These are phyloP conservation scores for Microdochium bolleyi DNA, from an alignment of 2,329 filamentous ascomycete genomes.

Conservation along the genomic window DNA sequence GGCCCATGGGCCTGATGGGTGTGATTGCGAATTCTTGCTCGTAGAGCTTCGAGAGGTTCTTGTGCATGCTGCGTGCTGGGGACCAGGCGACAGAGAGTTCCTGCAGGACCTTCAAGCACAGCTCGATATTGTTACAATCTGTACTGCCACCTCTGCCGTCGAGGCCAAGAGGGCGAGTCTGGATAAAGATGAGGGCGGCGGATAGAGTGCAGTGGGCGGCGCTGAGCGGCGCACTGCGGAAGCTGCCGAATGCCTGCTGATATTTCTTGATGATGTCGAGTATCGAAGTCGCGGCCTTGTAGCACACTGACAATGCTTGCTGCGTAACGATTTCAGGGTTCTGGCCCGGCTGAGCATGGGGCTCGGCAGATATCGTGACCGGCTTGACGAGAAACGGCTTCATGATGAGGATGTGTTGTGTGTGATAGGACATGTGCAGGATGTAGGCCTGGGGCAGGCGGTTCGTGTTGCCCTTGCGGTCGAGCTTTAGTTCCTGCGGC, in stretches of 20 bases:
- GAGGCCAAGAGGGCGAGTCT: not conserved
- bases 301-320: conserved; percentile 5
- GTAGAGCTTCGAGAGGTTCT: not conserved
- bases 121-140: not conserved
- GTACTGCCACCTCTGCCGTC: not conserved
- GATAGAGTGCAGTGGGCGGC: conserved; percentile 25
- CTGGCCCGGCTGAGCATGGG: not conserved
- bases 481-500: conserved; percentile 18
- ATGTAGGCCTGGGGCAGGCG: conserved; percentile 19
- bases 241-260: conserved; percentile 21
- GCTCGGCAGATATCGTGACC: not conserved
- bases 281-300: conserved; percentile 14
- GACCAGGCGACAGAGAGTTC: not conserved
- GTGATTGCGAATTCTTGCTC: not conserved
- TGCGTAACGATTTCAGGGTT: conserved; percentile 1
- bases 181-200: conserved; percentile 16
- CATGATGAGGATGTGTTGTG: conserved; percentile 20
- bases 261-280: conserved; percentile 20
- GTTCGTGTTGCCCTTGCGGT: conserved; percentile 9
- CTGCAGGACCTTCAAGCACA: not conserved
- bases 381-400: conserved; percentile 15
- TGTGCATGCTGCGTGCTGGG: not conserved
- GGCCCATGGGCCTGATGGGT: not conserved
- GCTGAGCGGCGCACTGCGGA: conserved; percentile 23
- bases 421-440: conserved; percentile 25